These are phyloP conservation scores for Castanea mollissima DNA, from an alignment of 306 rosid species.

Conservation along the genomic window DNA sequence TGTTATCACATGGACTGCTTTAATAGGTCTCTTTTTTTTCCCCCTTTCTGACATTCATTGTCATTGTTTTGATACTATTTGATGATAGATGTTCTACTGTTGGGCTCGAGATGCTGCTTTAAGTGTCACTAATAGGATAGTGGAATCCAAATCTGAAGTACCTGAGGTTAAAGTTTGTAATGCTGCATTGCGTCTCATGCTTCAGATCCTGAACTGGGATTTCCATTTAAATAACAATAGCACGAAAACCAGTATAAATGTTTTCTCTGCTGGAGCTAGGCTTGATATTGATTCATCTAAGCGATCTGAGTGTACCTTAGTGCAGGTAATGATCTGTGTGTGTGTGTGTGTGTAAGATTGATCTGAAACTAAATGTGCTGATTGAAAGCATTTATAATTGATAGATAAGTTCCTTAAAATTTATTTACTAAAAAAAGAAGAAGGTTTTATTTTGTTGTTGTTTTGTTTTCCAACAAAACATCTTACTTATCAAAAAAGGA, in stretches of 20 bases:
- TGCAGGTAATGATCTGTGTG: conserved; percentile 60
- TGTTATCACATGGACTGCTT: conserved; percentile 7
- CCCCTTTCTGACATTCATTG: not conserved
- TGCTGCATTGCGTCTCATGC: conserved; percentile 81
- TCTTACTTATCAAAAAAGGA: not conserved
- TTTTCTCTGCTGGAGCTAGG: conserved; percentile 58
- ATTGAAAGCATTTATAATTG: not conserved
- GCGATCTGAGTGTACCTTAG: conserved; percentile 72
- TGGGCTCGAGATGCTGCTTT: conserved; percentile 92
- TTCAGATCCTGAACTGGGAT: conserved; percentile 97
- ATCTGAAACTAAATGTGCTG: not conserved
- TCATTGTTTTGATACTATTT: not conserved
- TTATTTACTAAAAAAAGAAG: not conserved
- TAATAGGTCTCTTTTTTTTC: conserved; percentile 6
- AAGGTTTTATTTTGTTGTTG: too few species aligned
- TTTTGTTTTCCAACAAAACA: too few species aligned
- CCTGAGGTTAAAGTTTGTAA: conserved; percentile 88
- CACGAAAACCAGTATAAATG: conserved; percentile 41
- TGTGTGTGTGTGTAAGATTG: not conserved
- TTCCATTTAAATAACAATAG: conserved; percentile 46
- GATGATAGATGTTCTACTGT: conserved; percentile 62
- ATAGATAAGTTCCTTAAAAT: not conserved
- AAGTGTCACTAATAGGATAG: conserved; percentile 70
- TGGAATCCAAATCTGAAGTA: conserved; percentile 61
- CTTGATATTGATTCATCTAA: conserved; percentile 64